Evolutionary conservation across 2,329 filamentous ascomycete species (phyloP), one percentile per base, ranked within the genome.

Genomic region (Fusarium papillatum): DNA sequence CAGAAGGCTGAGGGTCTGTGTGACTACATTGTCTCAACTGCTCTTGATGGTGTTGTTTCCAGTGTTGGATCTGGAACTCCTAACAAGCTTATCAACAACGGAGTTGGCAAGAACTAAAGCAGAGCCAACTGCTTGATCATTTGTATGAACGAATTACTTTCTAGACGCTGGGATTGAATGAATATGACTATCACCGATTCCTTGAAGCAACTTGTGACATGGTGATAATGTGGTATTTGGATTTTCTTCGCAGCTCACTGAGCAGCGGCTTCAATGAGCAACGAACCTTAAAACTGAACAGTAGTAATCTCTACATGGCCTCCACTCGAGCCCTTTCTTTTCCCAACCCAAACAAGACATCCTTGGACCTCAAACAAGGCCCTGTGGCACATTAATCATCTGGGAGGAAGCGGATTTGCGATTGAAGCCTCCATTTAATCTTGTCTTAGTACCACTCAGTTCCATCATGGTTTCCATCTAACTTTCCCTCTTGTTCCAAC

Each of bases 61-160:
- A 62, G 39, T 7, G 68, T 72, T 17, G 64, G 69, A 17, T 69
- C 74, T 29, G 68, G 48, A 8, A 76, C 74, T 64, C 60, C 74
- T 2, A 76, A 76, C 71, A 69, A 75, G 65, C 74, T 76, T 22
- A 77, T 77, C 64, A 76, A 76, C 71, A 76, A 76, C 22, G 74
- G 74, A 6, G 41, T 68, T 29, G 55, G 70, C 53, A 76, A 75
- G 66, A 55, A 53, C 4, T 19, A 46, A 34, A n/a, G 34, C 59
- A 34, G 41, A 16, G 36, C n/a, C 34, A 34, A 39, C n/a, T 22
- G 50, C 55, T 64, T n/a, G 24, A 26, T 9, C 34, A 61, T n/a
- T 26, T 55, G 39, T 62, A 31, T 34, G 26, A 3, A 29, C 38
- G 43, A 29, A 69, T 53, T 63, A 39, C 7, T 61, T 75, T 39